phyloP scores from a whole-genome alignment of 2,329 filamentous ascomycete species.

The Verticillium dahliae region DNA sequence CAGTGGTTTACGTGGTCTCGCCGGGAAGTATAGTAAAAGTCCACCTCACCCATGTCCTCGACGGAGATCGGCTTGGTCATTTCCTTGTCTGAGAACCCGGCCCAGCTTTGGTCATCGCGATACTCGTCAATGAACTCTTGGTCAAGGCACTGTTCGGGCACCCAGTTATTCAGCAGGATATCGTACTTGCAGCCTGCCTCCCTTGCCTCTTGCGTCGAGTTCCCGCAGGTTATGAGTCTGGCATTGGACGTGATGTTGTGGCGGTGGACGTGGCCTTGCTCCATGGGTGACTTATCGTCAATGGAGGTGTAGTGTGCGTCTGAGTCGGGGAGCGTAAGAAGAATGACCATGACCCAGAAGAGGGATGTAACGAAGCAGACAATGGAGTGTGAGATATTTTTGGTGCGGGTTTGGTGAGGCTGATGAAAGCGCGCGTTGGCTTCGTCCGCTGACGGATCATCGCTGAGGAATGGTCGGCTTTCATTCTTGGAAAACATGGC shows the following conservation, averaged over 20 bases:
- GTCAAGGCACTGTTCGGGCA: slow-evolving; percentile 14
- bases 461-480: slow-evolving; percentile 1
- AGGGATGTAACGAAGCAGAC: slow-evolving; percentile 15
- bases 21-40: slow-evolving; percentile 15
- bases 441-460: neutral
- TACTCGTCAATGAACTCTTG: slow-evolving; percentile 17
- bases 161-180: slow-evolving; percentile 18
- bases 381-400: neutral
- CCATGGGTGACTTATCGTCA: neutral
- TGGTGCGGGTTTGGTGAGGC: neutral
- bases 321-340: slow-evolving; percentile 6
- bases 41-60: slow-evolving; percentile 14
- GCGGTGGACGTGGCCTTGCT: neutral
- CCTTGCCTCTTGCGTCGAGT: slow-evolving; percentile 11
- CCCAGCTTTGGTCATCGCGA: slow-evolving; percentile 16
- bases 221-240: slow-evolving; percentile 13
- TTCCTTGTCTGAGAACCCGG: slow-evolving; percentile 14
- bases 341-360: slow-evolving; percentile 13
- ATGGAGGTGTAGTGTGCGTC: neutral
- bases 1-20: slow-evolving; percentile 20
- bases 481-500: slow-evolving; percentile 2
- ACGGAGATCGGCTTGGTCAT: slow-evolving; percentile 13
- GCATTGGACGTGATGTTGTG: slow-evolving; percentile 14
- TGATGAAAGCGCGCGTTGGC: neutral
- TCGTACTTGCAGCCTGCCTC: slow-evolving; percentile 15